Base-by-base conservation (phyloP, 768 basidiomycete genomes). In the Auricularia heimuer region DNA sequence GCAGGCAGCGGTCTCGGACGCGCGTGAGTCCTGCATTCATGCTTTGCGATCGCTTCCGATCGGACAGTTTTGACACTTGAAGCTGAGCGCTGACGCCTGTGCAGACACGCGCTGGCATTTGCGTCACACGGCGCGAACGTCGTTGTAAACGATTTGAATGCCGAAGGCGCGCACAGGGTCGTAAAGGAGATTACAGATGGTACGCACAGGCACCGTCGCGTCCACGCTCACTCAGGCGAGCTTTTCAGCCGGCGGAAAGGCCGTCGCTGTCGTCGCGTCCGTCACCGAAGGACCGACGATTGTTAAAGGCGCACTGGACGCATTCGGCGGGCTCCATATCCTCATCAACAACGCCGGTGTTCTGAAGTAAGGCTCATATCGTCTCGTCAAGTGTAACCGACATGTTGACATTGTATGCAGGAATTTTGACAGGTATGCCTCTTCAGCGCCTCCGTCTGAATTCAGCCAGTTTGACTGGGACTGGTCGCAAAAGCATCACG, bases 321-420 rank as follows among this genome's bases (percentile, higher is more conserved):
- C 85, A n/a, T 98, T 94, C 75, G 96, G 96, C 0, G 77, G 78
- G 3, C 80, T 95, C 51, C 87, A 88, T n/a, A 87, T 92, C 69
- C 84, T 98, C 60, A 88, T 98, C 70, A 98, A 98, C 79, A 98
- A 98, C 79, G 94, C 95, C 62, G 95, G 95, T 42, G 92, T 97
- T 65, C 76, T 94, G 64, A 81, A 90, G 61, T 90, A 89, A 72
- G 29, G 39, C 39, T 8, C 39, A 42, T 42, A 14, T 8, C 2
- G 12, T 8, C 39, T 7, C 7, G 39, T 67, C 67, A 60, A n/a
- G 66, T n/a, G 2, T 29, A 3, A 29, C 29, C 29, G 29, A 29
- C 29, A 29, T 29, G 29, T 29, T 29, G 29, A 29, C 29, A 42
- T 42, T 7, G 39, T 14, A 42, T 42, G 39, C 39, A 42, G 39